These are phyloP conservation scores for Ophiostoma ulmi DNA, from an alignment of 2,329 filamentous ascomycete genomes.

Conservation along the genomic window DNA sequence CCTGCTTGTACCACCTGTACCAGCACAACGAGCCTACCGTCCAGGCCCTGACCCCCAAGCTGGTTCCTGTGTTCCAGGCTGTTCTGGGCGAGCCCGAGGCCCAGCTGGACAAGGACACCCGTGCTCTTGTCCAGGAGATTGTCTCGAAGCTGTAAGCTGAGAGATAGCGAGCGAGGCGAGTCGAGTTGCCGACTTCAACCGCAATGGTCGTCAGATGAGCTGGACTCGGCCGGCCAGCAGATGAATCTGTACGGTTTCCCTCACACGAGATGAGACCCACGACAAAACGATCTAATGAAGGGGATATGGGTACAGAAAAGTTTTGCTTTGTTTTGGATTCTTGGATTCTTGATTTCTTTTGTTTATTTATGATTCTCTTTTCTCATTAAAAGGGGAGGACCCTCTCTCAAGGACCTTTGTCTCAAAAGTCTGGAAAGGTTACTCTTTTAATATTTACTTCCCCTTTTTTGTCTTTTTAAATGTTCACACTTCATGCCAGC, in stretches of 20 bases:
- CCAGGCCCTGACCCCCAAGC: constrained; percentile 61
- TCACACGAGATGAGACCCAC: background rate
- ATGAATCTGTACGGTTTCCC: constrained; percentile 4
- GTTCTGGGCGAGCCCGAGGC: constrained; percentile 67
- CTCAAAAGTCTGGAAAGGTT: background rate
- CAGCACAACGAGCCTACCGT: constrained; percentile 64
- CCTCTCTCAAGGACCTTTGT: background rate
- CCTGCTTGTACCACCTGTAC: constrained; percentile 84
- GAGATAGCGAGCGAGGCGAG: too few species aligned
- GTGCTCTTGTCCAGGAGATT: constrained; percentile 59
- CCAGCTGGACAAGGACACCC: constrained; percentile 68
- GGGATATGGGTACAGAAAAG: constrained; percentile 17
- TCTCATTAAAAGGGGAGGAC: constrained; percentile 11
- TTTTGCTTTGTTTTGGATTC: constrained; percentile 4
- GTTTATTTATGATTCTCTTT: background rate
- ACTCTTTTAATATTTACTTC: constrained; percentile 8
- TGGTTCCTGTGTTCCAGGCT: constrained; percentile 67
- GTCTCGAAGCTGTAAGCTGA: constrained; percentile 44
- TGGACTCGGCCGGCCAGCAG: constrained; percentile 5
- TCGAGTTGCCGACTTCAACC: background rate
- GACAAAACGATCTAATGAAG: constrained; percentile 13
- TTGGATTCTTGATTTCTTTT: background rate
- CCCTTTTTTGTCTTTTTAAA: background rate
- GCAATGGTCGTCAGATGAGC: constrained; percentile 6
- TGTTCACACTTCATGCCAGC: constrained; percentile 7